Evolutionary conservation across 148 eudicot genomes (phyloP), one percentile per base, ranked within the genome.

Genomic region (Linanthus parryae): DNA sequence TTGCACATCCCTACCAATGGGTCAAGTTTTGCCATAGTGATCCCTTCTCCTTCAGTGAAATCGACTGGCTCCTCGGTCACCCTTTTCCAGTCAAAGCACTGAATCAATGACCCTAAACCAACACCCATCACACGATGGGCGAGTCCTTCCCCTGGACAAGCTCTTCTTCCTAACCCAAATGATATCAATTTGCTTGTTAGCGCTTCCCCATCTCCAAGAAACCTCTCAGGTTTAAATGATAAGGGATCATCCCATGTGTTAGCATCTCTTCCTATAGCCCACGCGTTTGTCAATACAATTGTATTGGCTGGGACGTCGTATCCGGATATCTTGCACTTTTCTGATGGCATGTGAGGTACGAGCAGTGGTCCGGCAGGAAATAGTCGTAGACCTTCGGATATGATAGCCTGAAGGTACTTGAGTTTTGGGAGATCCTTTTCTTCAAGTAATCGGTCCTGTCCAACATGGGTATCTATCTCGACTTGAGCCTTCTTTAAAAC

Each of bases 31-130:
- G 76, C 73, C 52, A 53, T 10, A 8, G 80, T 54, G 1, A 67
- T 34, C 9, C 73, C 76, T 5, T n/a, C 3, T 1, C 73, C 73
- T 52, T 64, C 73, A 2, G 38, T 51, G 67, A 67, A 15, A 34
- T 71, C 68, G 19, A 67, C 60, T 66, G 66, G 9, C 1, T 70
- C 75, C 11, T 70, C 16, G 1, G 66, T 37, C 15, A 40, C 48
- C 18, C 55, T 63, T 10, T 60, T 59, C 73, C 67, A 67, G 10
- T 67, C 76, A 58, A 74, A 74, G 59, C 80, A 69, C 31, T 74
- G 80, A 24, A 74, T 62, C 3, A 74, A 24, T 4, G 65, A 57
- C 13, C 75, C 80, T 19, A 74, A 31, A 1, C 59, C 58, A 34
- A 70, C 46, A 9, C 72, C 72, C 10, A 70, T 42, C 57, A 69